Evolutionary conservation across 306 rosid species (phyloP).

Genomic region (Senna siamea): DNA sequence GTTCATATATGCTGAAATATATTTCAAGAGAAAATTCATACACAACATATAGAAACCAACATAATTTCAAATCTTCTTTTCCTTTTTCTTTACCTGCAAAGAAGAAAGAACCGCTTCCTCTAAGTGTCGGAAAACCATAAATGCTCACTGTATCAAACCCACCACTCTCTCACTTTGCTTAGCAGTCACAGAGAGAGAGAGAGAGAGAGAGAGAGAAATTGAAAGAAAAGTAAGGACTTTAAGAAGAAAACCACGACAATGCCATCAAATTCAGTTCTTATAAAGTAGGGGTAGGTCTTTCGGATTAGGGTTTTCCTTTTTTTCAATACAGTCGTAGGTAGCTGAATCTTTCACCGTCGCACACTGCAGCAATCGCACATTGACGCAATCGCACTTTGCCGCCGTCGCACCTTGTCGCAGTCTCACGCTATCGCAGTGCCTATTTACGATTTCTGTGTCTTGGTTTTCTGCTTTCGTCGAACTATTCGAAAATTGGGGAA

Average conservation of each 20-base stretch:
- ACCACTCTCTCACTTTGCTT: not conserved
- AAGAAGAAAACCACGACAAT: constrained; percentile 28
- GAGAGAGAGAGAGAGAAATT: not conserved
- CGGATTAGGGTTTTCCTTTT: too few relatives aligned
- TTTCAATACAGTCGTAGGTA: too few relatives aligned
- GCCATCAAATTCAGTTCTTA: constrained; percentile 34
- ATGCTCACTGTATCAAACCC: not conserved
- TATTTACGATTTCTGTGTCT: too few relatives aligned
- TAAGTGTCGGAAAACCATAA: not conserved
- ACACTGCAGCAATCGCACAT: too few relatives aligned
- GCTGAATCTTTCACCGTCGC: too few relatives aligned
- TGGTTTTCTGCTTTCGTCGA: too few relatives aligned
- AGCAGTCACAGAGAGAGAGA: not conserved
- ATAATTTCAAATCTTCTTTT: not conserved
- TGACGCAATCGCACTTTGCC: too few relatives aligned
- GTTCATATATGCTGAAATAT: constrained; percentile 25
- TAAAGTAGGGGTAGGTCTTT: constrained; percentile 51
- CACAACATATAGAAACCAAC: not conserved
- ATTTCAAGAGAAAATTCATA: not conserved
- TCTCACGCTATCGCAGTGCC: too few relatives aligned
- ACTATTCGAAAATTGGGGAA: too few relatives aligned
- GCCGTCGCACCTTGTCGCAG: too few relatives aligned
- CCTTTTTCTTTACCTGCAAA: constrained; percentile 27
- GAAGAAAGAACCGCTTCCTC: not conserved
- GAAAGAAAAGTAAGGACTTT: not conserved